Conservation (phyloP, 805 yeast genomes). For the Starmera quercuum region DNA sequence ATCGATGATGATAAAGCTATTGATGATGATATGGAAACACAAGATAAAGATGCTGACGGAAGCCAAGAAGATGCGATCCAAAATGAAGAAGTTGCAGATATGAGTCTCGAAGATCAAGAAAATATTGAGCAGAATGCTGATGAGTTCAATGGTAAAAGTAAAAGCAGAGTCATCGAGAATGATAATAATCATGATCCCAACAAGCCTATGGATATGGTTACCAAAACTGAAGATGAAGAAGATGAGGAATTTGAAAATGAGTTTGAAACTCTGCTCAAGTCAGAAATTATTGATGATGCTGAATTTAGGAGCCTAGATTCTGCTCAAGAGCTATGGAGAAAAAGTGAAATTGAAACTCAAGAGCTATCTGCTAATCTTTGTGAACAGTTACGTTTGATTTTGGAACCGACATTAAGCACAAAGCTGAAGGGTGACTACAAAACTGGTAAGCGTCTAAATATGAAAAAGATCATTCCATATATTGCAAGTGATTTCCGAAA, state of each 20-base stretch:
- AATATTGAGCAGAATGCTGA: constrained; percentile 28
- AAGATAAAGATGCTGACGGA: constrained; percentile 23
- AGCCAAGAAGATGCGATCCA: constrained; percentile 26
- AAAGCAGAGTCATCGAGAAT: constrained; percentile 45
- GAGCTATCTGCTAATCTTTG: constrained; percentile 82
- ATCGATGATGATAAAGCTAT: constrained; percentile 77
- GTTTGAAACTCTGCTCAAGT: constrained; percentile 17
- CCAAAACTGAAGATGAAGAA: constrained; percentile 20
- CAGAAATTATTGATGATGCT: constrained; percentile 13
- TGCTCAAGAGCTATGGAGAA: constrained; percentile 74
- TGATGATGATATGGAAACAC: constrained; percentile 54
- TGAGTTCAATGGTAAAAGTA: constrained; percentile 40
- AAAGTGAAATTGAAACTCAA: constrained; percentile 76
- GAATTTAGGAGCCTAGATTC: constrained; percentile 48
- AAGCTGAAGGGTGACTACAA: constrained; percentile 92
- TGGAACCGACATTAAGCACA: constrained; percentile 96
- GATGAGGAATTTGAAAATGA: constrained; percentile 21
- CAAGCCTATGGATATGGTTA: constrained; percentile 26
- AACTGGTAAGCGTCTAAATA: constrained; percentile 93
- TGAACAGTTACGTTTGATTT: constrained; percentile 86
- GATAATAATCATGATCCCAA: constrained; percentile 20
- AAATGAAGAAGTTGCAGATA: constrained; percentile 17
- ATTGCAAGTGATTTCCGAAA: constrained; percentile 96
- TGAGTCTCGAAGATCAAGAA: constrained; percentile 22
- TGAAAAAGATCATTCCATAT: constrained; percentile 96